Evolutionary conservation across 495 filamentous ascomycete species (phyloP), one percentile per base, ranked within the genome.

Genomic region (Hyaloscypha finlandica): DNA sequence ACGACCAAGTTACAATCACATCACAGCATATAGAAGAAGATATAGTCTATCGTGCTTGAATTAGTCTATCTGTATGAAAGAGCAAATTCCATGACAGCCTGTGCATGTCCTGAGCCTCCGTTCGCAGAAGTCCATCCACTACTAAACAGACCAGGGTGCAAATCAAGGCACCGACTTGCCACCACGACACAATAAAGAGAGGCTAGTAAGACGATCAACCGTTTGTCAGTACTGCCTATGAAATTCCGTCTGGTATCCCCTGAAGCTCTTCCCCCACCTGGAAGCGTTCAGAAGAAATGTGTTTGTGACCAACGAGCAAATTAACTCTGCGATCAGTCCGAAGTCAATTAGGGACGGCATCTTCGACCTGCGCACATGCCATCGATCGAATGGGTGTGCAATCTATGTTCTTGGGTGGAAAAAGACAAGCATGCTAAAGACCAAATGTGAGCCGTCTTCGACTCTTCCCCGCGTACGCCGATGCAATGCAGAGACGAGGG

Each of bases 361-460:
- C 61, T 75, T 85, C 84, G 86, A 88, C 86, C 86, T 85, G 88
- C 86, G 86, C 84, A 86, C 81, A 82, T 79, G 71, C 76, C 76
- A 74, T 76, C 75, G 74, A 20, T 31, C 25, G 35, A 66, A 51
- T 22, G 37, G 68, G 68, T 73, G 70, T 74, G 73, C 74, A 74
- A 66, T 74, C 73, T 75, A 75, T 71, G 69, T 70, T 70, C 66
- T 68, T 63, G 55, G 45, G 55, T 25, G 25, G 25, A 65, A 67
- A 48, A 45, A 54, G 66, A 67, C 66, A 60, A 72, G 39, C 69
- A 72, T 72, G 72, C 72, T 74, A 70, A 70, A 69, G 25, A 67
- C 51, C 69, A 68, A 71, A 73, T 71, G 63, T 53, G 63, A 69
- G 73, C 68, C 70, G 45, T 71, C 64, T 68, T 60, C 54, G 69